A percentile compares a stretch with the other conserved stretches of the same genome.
Conservation (phyloP, 129 eudicot genomes). For the Sambucus nigra region DNA sequence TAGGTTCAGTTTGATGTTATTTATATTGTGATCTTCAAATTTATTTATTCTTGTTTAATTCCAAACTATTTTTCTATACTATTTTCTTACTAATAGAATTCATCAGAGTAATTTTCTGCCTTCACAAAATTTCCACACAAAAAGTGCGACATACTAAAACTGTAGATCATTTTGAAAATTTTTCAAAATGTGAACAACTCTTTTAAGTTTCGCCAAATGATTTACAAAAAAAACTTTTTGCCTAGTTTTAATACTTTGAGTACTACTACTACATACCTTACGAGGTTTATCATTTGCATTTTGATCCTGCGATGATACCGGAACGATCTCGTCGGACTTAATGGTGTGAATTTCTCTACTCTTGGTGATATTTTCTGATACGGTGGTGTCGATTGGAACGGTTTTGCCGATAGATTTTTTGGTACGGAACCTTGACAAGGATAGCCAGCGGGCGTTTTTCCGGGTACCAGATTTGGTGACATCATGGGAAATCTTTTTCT, state of each 20-base stretch:
- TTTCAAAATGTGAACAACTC: neutral
- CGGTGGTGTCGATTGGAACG: constrained; percentile 13
- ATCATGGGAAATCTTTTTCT: constrained; percentile 6
- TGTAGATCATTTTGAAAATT: neutral
- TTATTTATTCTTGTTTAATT: too few relatives aligned
- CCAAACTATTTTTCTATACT: too few relatives aligned
- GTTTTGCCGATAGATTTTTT: constrained; percentile 18
- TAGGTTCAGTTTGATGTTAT: too few relatives aligned
- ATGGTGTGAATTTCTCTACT: constrained; percentile 1
- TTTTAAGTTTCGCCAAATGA: neutral
- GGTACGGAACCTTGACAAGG: constrained; percentile 9
- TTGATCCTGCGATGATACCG: constrained; percentile 11
- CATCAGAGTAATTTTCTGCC: too few relatives aligned
- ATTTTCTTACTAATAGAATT: too few relatives aligned
- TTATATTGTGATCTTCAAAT: neutral
- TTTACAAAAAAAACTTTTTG: neutral
- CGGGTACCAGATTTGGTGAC: constrained; percentile 23
- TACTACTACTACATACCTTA: constrained; percentile 1
- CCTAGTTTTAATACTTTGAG: neutral
- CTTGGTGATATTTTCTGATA: neutral
- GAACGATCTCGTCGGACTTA: constrained; percentile 5
- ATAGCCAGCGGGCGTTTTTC: constrained; percentile 14
- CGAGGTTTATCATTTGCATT: neutral
- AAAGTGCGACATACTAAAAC: too few relatives aligned
- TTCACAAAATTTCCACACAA: neutral